phyloP scores from a whole-genome alignment of 768 basidiomycete genomes.

The Lentinula boryana region DNA sequence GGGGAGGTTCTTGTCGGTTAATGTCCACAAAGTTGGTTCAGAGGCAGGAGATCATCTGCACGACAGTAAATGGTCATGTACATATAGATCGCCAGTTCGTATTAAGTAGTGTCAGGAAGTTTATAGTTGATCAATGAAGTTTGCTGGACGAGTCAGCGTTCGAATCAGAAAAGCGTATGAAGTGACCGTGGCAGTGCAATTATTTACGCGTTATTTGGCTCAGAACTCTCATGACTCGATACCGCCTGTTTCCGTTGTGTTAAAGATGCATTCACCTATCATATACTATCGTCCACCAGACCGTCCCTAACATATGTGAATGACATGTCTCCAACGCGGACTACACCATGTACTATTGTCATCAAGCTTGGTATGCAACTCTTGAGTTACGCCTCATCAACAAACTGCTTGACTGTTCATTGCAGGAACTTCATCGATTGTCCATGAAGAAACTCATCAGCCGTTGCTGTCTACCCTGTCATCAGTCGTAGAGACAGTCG shows the following conservation, averaged over 20 bases:
- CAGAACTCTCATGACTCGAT: neutral
- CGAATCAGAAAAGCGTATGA: too few relatives aligned
- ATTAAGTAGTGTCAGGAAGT: too few relatives aligned
- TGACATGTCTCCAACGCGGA: neutral
- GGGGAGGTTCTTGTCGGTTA: too few relatives aligned
- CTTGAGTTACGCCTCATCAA: slow-evolving; percentile 5
- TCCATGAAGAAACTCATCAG: slow-evolving; percentile 89
- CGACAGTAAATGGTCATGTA: too few relatives aligned
- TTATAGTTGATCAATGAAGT: too few relatives aligned
- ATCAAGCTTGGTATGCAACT: slow-evolving; percentile 72
- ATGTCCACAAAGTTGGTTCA: too few relatives aligned
- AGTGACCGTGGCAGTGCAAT: neutral
- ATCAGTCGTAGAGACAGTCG: slow-evolving; percentile 86
- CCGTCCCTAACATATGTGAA: neutral
- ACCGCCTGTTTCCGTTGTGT: neutral
- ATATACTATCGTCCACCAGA: too few relatives aligned
- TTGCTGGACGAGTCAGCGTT: too few relatives aligned
- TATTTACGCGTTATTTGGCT: slow-evolving; percentile 1
- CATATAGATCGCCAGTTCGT: too few relatives aligned
- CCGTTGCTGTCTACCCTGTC: slow-evolving; percentile 90
- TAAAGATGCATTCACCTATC: neutral
- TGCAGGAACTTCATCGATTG: slow-evolving; percentile 91
- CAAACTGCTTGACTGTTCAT: slow-evolving; percentile 11
- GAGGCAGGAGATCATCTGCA: too few relatives aligned
- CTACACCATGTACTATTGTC: slow-evolving; percentile 49